These are phyloP conservation scores for Glycine latifolia DNA, from an alignment of 306 rosid species.

Conservation along the genomic window DNA sequence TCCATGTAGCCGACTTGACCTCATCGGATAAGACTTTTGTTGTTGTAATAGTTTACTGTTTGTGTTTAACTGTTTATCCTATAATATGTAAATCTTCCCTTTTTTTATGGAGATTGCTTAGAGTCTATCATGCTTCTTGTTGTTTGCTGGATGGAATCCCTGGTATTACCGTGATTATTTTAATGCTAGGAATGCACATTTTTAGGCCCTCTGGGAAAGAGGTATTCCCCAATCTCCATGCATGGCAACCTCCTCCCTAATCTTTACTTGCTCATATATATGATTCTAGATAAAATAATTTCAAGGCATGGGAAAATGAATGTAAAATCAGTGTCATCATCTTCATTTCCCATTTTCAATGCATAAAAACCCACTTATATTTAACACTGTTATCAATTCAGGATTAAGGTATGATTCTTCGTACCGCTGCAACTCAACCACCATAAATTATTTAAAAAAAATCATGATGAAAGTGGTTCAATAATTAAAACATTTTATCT, in stretches of 20 bases:
- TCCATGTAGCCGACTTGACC: no score
- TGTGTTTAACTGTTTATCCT: neutral
- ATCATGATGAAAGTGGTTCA: no score
- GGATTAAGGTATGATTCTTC: no score
- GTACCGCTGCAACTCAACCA: no score
- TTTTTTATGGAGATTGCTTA: neutral
- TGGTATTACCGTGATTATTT: neutral
- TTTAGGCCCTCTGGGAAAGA: conserved; percentile 12
- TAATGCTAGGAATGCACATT: neutral
- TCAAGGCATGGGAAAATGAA: conserved; percentile 12
- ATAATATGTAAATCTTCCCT: neutral
- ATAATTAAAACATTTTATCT: no score
- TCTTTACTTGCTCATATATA: neutral
- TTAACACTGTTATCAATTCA: no score
- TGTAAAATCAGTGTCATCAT: neutral
- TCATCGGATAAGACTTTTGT: neutral
- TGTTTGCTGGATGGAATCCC: neutral
- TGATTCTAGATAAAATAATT: conserved; percentile 17
- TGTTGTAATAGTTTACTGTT: neutral
- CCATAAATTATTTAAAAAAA: no score
- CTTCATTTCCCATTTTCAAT: conserved; percentile 1
- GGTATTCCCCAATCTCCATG: neutral
- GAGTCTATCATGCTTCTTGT: neutral
- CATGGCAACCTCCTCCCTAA: neutral
- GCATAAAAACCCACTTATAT: no score